phyloP scores from a whole-genome alignment of 208 protist genomes.

The Wallacemonas collosoma region DNA sequence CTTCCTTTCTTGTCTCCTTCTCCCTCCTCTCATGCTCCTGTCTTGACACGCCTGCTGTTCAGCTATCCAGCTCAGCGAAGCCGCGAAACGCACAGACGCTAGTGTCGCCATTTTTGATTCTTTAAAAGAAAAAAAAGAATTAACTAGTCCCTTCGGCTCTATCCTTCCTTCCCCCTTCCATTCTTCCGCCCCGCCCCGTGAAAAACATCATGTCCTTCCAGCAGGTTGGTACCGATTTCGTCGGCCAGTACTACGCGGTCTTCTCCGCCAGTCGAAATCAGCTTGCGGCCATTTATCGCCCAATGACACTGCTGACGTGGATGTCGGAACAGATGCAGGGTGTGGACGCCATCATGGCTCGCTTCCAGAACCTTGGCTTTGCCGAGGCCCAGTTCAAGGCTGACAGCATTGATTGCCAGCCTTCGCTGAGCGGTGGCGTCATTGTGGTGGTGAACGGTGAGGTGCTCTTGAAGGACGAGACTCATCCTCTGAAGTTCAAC shows the following conservation, averaged over 20 bases:
- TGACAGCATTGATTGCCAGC: constrained; percentile 84
- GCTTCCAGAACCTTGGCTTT: constrained; percentile 81
- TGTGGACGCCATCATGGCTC: constrained; percentile 77
- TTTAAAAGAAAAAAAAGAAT: too few species aligned
- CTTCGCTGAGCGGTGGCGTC: constrained; percentile 68
- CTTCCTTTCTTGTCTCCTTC: too few species aligned
- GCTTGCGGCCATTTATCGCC: constrained; percentile 81
- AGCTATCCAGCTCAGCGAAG: neutral
- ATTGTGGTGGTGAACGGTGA: constrained; percentile 85
- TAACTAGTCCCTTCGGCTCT: too few species aligned
- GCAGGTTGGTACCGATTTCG: constrained; percentile 69
- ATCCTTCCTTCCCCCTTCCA: neutral
- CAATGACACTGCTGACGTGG: constrained; percentile 85
- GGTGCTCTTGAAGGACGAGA: constrained; percentile 79
- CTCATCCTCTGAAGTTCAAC: constrained; percentile 87
- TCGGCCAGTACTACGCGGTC: constrained; percentile 86
- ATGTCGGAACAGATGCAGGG: constrained; percentile 85
- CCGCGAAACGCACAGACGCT: constrained; percentile 2
- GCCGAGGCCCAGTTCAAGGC: constrained; percentile 75
- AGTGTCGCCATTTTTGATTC: too few species aligned
- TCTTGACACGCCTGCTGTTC: neutral
- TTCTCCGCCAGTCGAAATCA: constrained; percentile 66
- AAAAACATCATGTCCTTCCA: constrained; percentile 62
- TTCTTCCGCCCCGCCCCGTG: too few species aligned
- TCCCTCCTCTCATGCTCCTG: neutral